A percentile compares a stretch with the other conserved stretches of the same genome.
Evolutionary conservation across 805 yeast species (phyloP).

Genomic region (Komagataella pseudopastoris): DNA sequence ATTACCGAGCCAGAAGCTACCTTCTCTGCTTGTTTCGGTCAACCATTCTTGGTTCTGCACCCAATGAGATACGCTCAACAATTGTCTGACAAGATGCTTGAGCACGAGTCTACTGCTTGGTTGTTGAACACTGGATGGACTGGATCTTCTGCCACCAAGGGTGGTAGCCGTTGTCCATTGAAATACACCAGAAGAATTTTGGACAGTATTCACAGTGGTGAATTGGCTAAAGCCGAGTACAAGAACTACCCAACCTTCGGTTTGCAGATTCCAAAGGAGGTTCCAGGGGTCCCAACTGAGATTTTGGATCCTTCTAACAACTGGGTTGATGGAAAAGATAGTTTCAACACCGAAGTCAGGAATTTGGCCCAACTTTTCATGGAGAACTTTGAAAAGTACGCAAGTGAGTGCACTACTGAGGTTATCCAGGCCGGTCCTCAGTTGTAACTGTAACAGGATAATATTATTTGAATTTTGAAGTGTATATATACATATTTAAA

Average conservation of each 20-base stretch:
- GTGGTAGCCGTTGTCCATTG: conserved; percentile 96
- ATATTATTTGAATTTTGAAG: not conserved
- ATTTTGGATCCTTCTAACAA: conserved; percentile 76
- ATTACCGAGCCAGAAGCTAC: conserved; percentile 97
- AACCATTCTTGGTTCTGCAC: conserved; percentile 95
- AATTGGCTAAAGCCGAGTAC: conserved; percentile 63
- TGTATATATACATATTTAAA: not conserved
- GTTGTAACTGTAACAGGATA: conserved; percentile 13
- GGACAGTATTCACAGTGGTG: conserved; percentile 90
- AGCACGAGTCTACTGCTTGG: conserved; percentile 91
- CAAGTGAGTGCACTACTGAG: conserved; percentile 70
- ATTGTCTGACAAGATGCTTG: conserved; percentile 81
- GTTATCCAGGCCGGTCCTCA: conserved; percentile 91
- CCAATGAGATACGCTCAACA: conserved; percentile 97
- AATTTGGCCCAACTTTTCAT: conserved; percentile 66
- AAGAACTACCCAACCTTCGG: conserved; percentile 82
- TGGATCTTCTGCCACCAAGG: conserved; percentile 82
- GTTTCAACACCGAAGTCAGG: conserved; percentile 40
- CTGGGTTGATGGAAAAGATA: conserved; percentile 52
- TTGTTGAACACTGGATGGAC: conserved; percentile 98
- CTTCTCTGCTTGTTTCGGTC: conserved; percentile 97
- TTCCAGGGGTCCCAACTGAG: conserved; percentile 73
- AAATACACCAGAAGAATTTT: conserved; percentile 95
- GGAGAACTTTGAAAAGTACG: conserved; percentile 79
- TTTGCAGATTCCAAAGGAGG: conserved; percentile 72